A percentile compares a stretch with the other conserved stretches of the same genome.
Conservation (phyloP, 1,284 basidiomycete genomes). For the Papiliotrema flavescens region DNA sequence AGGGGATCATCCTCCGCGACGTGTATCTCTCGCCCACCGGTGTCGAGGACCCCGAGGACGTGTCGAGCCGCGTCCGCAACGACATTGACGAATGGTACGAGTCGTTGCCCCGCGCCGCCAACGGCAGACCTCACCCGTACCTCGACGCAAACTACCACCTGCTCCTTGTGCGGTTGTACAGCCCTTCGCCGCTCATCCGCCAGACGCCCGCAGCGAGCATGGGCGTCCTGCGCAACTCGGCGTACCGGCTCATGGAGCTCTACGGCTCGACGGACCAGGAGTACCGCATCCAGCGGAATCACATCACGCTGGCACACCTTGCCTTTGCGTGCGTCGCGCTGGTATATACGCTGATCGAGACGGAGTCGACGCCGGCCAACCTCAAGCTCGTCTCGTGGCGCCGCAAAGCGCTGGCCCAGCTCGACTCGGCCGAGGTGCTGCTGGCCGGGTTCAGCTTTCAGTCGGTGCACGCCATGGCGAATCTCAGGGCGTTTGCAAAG, state of each 20-base stretch:
- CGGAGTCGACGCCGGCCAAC: slow-evolving; percentile 1
- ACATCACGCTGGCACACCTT: slow-evolving; percentile 3
- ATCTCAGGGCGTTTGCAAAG: neutral
- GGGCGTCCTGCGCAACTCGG: slow-evolving; percentile 1
- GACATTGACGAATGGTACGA: slow-evolving; percentile 8
- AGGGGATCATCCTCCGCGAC: slow-evolving; percentile 6
- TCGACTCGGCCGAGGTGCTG: neutral
- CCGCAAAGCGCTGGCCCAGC: slow-evolving; percentile 1
- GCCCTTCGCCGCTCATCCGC: slow-evolving; percentile 6
- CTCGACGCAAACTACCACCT: slow-evolving; percentile 9
- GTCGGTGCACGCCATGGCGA: neutral
- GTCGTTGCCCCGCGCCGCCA: neutral
- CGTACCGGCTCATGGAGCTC: slow-evolving; percentile 6
- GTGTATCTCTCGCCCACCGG: neutral
- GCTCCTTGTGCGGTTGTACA: slow-evolving; percentile 4
- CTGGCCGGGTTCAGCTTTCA: slow-evolving; percentile 1
- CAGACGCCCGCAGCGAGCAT: slow-evolving; percentile 2
- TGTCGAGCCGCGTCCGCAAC: slow-evolving; percentile 1
- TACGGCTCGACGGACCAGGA: slow-evolving; percentile 1
- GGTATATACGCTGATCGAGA: slow-evolving; percentile 5
- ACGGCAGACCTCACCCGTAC: neutral
- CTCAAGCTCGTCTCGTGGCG: slow-evolving; percentile 5
- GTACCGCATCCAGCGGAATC: slow-evolving; percentile 3
- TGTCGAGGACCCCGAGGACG: neutral
- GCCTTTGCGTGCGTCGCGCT: slow-evolving; percentile 1